Base-by-base conservation (phyloP, 257 asterid genomes). In the Gentiana macrophylla region DNA sequence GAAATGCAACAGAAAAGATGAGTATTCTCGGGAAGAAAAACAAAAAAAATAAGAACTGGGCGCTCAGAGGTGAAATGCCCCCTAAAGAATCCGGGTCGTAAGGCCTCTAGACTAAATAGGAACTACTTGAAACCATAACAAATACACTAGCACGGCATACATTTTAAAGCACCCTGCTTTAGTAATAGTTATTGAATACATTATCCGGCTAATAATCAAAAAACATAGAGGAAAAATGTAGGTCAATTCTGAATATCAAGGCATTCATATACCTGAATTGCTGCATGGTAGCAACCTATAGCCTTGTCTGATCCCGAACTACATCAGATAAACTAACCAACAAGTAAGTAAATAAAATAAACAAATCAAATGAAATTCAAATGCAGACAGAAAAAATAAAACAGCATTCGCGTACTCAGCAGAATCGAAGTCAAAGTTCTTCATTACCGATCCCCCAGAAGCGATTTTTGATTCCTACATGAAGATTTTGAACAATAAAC, bases 221-320 rank as follows among this genome's bases (percentile, higher is more conserved):
- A 56, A 44, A 60, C 3, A 24, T 24, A 49, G 4, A 54, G 60
- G 61, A 46, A 32, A 34, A 59, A 48, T 10, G 9, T 52, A n/a
- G 43, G 50, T 37, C 32, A 12, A 38, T 32, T 43, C 49, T 8
- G 60, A 41, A 37, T 52, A 52, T 15, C 2, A 7, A 41, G 46
- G 4, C 46, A 41, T 5, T 13, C 11, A 50, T 47, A 51, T 74
- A 83, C 97, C 95, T 89, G 97, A 70, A 81, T 65, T 41, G 95
- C 82, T 2, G 86, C 79, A 74, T 78, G 89, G 77, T 86, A 86
- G 68, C 82, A 86, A 56, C 97, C 89, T 49, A 89, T 78, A 4
- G 94, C 73, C 65, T 84, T 84, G 62, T 84, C 95, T 72, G 46
- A 70, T 47, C 79, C 90, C 52, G 72, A 50, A 71, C 94, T 79